A percentile compares a stretch with the other conserved stretches of the same genome.
These are phyloP conservation scores for Mycena latifolia DNA, from an alignment of 768 basidiomycete species.

Conservation along the genomic window DNA sequence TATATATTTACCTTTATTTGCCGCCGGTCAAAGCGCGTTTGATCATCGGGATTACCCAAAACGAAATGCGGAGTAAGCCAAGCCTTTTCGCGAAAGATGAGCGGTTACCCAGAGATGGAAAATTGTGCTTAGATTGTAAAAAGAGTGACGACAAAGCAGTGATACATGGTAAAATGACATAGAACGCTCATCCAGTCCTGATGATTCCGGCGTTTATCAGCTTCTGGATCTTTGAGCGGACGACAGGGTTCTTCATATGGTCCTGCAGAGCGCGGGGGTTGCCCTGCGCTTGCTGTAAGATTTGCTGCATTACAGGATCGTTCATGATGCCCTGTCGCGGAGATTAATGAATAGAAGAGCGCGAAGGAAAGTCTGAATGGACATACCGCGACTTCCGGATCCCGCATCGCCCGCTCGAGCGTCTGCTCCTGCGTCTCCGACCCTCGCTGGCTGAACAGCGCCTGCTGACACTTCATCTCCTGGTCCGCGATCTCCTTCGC, in stretches of 20 bases:
- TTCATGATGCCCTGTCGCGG: slow-evolving; percentile 79
- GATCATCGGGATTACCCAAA: neutral
- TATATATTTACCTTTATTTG: neutral
- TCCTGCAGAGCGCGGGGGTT: slow-evolving; percentile 93
- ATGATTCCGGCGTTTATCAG: slow-evolving; percentile 95
- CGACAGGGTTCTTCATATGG: slow-evolving; percentile 94
- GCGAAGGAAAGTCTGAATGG: slow-evolving; percentile 11
- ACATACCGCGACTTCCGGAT: slow-evolving; percentile 94
- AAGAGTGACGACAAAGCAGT: slow-evolving; percentile 11
- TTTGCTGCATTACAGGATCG: slow-evolving; percentile 94
- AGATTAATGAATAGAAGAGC: slow-evolving; percentile 15
- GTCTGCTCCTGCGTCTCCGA: slow-evolving; percentile 95
- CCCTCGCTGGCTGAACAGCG: slow-evolving; percentile 81
- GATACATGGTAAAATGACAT: slow-evolving; percentile 10
- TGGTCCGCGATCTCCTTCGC: slow-evolving; percentile 84
- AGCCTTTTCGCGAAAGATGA: no score
- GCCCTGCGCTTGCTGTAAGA: slow-evolving; percentile 92
- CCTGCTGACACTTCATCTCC: slow-evolving; percentile 85
- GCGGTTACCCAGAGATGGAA: neutral
- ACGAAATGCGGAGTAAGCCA: neutral
- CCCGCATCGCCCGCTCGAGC: slow-evolving; percentile 93
- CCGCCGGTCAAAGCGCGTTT: slow-evolving; percentile 5
- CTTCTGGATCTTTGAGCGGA: slow-evolving; percentile 88
- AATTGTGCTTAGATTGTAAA: slow-evolving; percentile 15
- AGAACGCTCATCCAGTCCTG: slow-evolving; percentile 72